Evolutionary conservation across 2,329 filamentous ascomycete genomes (phyloP).

Genomic region (Parasarocladium wereldwijsianum): DNA sequence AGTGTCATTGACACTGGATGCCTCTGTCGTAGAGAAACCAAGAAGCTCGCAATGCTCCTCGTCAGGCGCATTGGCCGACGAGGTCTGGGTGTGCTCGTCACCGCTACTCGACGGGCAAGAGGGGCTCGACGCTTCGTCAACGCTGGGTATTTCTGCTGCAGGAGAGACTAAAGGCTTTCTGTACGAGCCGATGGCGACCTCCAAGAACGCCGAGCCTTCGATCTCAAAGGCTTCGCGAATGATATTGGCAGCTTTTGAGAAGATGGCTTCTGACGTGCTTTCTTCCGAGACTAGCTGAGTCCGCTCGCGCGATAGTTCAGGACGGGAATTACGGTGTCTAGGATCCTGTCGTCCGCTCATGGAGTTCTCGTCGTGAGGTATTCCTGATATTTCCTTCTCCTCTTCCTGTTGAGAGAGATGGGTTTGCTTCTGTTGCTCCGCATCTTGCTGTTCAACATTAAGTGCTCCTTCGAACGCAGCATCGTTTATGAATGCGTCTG

Average conservation of each 20-base stretch:
- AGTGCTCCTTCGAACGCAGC: background rate
- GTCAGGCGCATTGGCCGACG: background rate
- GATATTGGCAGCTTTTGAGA: slow-evolving; percentile 27
- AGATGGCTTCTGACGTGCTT: slow-evolving; percentile 15
- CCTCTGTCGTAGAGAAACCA: slow-evolving; percentile 20
- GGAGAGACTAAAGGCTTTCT: background rate
- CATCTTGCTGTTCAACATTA: slow-evolving; percentile 1
- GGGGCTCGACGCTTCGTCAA: slow-evolving; percentile 8
- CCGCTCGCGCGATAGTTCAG: too few species aligned
- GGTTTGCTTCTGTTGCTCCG: background rate
- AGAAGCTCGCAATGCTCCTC: slow-evolving; percentile 16
- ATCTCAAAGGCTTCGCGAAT: slow-evolving; percentile 25
- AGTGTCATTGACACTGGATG: slow-evolving; percentile 17
- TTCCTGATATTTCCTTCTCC: too few species aligned
- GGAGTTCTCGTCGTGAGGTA: too few species aligned
- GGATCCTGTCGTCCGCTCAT: background rate
- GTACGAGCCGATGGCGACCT: slow-evolving; percentile 16
- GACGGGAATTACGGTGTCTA: background rate
- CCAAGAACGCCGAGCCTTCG: slow-evolving; percentile 20
- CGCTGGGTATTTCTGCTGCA: slow-evolving; percentile 5
- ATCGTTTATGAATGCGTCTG: background rate
- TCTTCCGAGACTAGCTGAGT: too few species aligned
- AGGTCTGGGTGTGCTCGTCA: slow-evolving; percentile 5
- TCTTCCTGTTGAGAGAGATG: background rate
- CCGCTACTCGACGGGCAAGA: slow-evolving; percentile 11